phyloP scores from a whole-genome alignment of 2,329 filamentous ascomycete species.

The Mycosphaerella sp. region DNA sequence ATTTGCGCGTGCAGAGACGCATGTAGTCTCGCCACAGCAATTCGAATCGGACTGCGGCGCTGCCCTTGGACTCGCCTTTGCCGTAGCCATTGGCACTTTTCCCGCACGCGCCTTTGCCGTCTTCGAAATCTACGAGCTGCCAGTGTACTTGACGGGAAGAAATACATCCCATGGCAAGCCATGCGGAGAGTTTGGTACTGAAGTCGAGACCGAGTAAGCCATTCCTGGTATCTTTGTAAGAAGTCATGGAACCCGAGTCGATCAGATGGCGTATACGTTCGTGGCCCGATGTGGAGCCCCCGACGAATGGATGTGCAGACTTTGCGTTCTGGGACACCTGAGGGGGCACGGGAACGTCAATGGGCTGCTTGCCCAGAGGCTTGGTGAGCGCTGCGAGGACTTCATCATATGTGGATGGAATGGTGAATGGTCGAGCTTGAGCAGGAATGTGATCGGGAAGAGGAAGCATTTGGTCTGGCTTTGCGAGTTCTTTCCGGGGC shows the following conservation, averaged over 20 bases:
- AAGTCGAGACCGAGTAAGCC: constrained; percentile 64
- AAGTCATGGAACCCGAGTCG: constrained; percentile 52
- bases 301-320: constrained; percentile 60
- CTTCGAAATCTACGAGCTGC: constrained; percentile 61
- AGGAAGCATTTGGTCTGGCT: constrained; percentile 52
- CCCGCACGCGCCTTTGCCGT: constrained; percentile 46
- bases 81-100: constrained; percentile 53
- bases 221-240: constrained; percentile 66
- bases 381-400: constrained; percentile 51
- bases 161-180: constrained; percentile 64
- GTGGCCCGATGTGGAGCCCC: constrained; percentile 58
- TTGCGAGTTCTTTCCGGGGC: constrained; percentile 53
- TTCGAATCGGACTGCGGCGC: constrained; percentile 62
- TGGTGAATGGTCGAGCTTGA: constrained; percentile 57
- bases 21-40: constrained; percentile 77
- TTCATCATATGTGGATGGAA: constrained; percentile 51
- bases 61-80: constrained; percentile 65
- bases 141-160: constrained; percentile 67
- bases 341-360: constrained; percentile 44
- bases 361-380: constrained; percentile 47
- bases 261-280: constrained; percentile 57
- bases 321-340: constrained; percentile 47
- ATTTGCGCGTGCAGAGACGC: constrained; percentile 67
- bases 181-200: constrained; percentile 70
- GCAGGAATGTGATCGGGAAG: constrained; percentile 52